Base-by-base conservation (phyloP, 2,329 filamentous ascomycete genomes). In the Hirsutella rhossiliensis region DNA sequence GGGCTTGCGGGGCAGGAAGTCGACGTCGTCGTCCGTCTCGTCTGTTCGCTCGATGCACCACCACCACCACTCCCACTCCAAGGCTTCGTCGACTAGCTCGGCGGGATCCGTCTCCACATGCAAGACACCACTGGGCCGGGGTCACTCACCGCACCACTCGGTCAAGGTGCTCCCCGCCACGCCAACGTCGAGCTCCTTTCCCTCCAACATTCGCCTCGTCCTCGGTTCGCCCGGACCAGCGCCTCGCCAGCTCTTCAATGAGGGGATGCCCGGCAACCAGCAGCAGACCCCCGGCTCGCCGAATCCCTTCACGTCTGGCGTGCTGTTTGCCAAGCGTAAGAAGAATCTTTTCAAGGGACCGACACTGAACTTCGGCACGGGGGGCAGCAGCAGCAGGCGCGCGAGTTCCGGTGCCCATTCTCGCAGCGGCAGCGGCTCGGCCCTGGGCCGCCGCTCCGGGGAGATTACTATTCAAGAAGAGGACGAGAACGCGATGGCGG, bases 161-260 rank as follows among this genome's bases (percentile, higher is more conserved):
- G 84, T 97, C 54, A 97, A 97, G 65, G 84, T 97, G n/a, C 77
- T 97, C 3, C 90, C 92, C 1, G 86, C 87, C 0, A 95, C 89
- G 0, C 90, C 90, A 0, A 89, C 84, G 0, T 67, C 75, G 3
- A 70, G 72, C 15, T 68, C 77, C 1, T 94, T 97, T 55, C 89
- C 90, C 0, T 85, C 80, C 42, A 94, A 89, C 52, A 85, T 96
- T 47, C 82, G 90, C 3, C 71, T 96, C 12, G 86, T 90, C 2
- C 78, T 88, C 28, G 68, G 71, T 1, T 68, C 74, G 2, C 64
- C 74, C 0, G 67, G 73, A 11, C 64, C 73, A 0, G 66, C 74
- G 13, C 64, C 73, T 0, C 56, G 76, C 19, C 68, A 64, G 30
- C 56, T 72, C 11, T 80, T 78, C 53, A 78, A 78, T 48, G 78